phyloP scores from a whole-genome alignment of 164 flowering plant species.

The Aristolochia fimbriata region DNA sequence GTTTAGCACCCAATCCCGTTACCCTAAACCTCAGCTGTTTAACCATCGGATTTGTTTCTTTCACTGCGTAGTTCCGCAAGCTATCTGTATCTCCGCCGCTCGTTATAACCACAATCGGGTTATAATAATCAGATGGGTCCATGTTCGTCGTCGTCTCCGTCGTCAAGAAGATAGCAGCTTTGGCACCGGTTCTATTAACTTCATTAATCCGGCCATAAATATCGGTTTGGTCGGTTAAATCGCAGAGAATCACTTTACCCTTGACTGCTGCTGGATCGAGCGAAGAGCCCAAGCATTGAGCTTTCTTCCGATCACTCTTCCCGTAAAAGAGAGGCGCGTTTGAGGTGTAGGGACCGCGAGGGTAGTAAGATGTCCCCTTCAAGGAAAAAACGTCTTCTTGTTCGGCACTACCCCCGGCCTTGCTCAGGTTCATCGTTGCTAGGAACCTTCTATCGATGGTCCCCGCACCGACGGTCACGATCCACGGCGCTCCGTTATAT shows the following conservation, averaged over 20 bases:
- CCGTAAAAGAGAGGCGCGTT: slow-evolving; percentile 9
- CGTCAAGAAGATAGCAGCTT: slow-evolving; percentile 4
- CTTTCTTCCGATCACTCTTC: slow-evolving; percentile 5
- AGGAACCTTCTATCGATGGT: slow-evolving; percentile 19
- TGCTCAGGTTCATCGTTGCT: slow-evolving; percentile 11
- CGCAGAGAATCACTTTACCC: slow-evolving; percentile 9
- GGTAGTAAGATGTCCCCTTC: slow-evolving; percentile 7
- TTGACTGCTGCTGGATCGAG: slow-evolving; percentile 1
- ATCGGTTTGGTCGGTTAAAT: background rate
- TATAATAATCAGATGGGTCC: background rate
- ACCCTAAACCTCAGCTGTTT: slow-evolving; percentile 17
- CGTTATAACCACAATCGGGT: slow-evolving; percentile 20
- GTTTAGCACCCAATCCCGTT: slow-evolving; percentile 28
- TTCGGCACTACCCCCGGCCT: background rate
- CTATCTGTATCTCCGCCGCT: slow-evolving; percentile 9
- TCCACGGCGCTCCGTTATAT: slow-evolving; percentile 40
- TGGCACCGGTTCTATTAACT: slow-evolving; percentile 4
- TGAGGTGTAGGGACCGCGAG: slow-evolving; percentile 3
- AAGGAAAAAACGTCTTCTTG: slow-evolving; percentile 1
- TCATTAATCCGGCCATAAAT: background rate
- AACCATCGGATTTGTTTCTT: slow-evolving; percentile 2
- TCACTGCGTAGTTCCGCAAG: slow-evolving; percentile 18
- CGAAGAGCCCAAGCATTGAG: background rate
- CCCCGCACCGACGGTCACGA: slow-evolving; percentile 34
- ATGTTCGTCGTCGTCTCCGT: background rate